phyloP scores from a whole-genome alignment of 768 basidiomycete genomes.

The Suillus hirtellus region DNA sequence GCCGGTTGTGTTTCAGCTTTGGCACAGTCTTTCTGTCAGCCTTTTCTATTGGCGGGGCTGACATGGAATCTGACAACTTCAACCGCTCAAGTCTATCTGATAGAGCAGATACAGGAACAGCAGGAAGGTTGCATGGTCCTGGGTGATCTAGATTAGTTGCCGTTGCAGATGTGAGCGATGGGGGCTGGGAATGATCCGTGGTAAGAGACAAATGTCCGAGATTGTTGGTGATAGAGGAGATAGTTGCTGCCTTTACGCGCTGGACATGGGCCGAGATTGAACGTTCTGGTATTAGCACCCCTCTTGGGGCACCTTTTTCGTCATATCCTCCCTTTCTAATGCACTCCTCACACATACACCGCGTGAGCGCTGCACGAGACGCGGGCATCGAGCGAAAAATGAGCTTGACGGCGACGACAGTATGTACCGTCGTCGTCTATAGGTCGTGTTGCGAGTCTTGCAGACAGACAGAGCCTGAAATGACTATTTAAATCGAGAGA shows the following conservation, averaged over 20 bases:
- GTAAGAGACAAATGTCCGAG: neutral
- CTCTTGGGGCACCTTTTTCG: neutral
- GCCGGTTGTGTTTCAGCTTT: neutral
- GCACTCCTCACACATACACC: neutral
- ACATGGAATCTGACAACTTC: no score
- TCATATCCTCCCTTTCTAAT: neutral
- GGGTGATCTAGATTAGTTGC: no score
- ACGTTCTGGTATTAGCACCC: neutral
- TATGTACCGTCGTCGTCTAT: constrained; percentile 1
- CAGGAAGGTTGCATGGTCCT: no score
- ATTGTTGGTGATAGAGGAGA: constrained; percentile 3
- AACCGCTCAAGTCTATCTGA: no score
- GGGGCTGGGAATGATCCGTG: neutral
- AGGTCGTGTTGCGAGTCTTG: neutral
- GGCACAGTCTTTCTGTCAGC: neutral
- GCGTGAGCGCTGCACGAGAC: neutral
- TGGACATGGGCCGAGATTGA: neutral
- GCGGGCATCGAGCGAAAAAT: neutral
- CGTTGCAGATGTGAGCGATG: neutral
- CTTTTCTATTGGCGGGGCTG: no score
- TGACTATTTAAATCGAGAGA: neutral
- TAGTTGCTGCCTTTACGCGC: neutral
- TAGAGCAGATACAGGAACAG: no score
- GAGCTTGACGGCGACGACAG: neutral
- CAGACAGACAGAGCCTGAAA: neutral